phyloP scores from a whole-genome alignment of 2,329 filamentous ascomycete species.

The Penicillium sp. region DNA sequence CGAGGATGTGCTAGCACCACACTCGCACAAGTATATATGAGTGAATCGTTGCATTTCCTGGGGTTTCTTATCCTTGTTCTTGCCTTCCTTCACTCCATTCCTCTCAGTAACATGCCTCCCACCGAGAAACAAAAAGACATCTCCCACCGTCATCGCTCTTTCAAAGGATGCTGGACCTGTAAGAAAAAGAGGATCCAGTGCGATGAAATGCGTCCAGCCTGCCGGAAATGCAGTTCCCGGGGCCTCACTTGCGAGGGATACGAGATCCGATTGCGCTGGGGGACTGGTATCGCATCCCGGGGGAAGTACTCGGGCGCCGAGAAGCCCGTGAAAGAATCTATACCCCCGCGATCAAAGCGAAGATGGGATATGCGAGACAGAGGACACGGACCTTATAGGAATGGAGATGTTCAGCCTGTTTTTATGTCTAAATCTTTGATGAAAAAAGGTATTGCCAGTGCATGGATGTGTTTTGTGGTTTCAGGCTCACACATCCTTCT shows the following conservation, averaged over 20 bases:
- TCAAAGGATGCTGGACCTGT: conserved; percentile 29
- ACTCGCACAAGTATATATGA: conserved; percentile 19
- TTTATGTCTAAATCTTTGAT: conserved; percentile 3
- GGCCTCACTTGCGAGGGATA: conserved; percentile 24
- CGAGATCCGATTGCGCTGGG: conserved; percentile 26
- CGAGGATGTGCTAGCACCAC: background rate
- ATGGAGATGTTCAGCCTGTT: conserved; percentile 14
- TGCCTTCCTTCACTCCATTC: background rate
- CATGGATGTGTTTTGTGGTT: background rate
- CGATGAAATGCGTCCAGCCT: conserved; percentile 22
- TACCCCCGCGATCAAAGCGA: conserved; percentile 21
- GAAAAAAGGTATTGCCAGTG: conserved; percentile 13
- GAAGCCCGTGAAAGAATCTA: conserved; percentile 25
- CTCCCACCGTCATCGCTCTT: conserved; percentile 20
- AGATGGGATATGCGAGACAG: conserved; percentile 23
- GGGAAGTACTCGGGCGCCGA: conserved; percentile 24
- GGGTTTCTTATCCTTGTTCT: background rate
- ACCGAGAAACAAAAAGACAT: conserved; percentile 15
- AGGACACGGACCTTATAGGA: background rate
- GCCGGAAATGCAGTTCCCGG: conserved; percentile 16
- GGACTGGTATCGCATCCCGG: conserved; percentile 25
- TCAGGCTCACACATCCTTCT: background rate
- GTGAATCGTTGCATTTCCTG: background rate
- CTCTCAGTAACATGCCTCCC: conserved; percentile 6
- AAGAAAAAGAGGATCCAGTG: conserved; percentile 26